These are phyloP conservation scores for Calonectria ilicicola DNA, from an alignment of 2,329 filamentous ascomycete species.

Conservation along the genomic window DNA sequence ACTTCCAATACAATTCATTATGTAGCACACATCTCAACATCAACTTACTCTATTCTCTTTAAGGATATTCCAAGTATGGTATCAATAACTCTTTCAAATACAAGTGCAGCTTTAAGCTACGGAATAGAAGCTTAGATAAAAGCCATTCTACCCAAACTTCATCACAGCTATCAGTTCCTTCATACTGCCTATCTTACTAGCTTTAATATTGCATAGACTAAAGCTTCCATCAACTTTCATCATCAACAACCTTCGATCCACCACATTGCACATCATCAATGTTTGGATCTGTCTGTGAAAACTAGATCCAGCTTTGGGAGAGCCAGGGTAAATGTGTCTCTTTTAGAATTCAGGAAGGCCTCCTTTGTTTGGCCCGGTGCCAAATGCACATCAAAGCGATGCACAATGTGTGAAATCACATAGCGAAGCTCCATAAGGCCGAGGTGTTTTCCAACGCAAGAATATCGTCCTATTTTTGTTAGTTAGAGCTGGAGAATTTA, in stretches of 20 bases:
- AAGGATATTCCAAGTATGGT: too few relatives aligned
- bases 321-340: not conserved
- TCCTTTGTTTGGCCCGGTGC: not conserved
- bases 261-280: not conserved
- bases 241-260: not conserved
- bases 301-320: not conserved
- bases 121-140: too few relatives aligned
- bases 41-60: too few relatives aligned
- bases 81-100: too few relatives aligned
- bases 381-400: not conserved
- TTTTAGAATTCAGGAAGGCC: not conserved
- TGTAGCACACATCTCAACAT: too few relatives aligned
- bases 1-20: too few relatives aligned
- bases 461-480: not conserved
- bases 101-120: too few relatives aligned
- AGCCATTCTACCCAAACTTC: too few relatives aligned
- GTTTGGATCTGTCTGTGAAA: not conserved
- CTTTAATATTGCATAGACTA: not conserved
- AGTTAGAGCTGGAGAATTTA: not conserved
- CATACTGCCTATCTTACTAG: not conserved
- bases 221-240: not conserved
- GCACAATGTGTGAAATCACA: not conserved
- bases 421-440: constrained; percentile 1
- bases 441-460: not conserved
- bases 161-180: too few relatives aligned